Evolutionary conservation across 495 filamentous ascomycete species (phyloP).

Genomic region (Penicillium nucicola): DNA sequence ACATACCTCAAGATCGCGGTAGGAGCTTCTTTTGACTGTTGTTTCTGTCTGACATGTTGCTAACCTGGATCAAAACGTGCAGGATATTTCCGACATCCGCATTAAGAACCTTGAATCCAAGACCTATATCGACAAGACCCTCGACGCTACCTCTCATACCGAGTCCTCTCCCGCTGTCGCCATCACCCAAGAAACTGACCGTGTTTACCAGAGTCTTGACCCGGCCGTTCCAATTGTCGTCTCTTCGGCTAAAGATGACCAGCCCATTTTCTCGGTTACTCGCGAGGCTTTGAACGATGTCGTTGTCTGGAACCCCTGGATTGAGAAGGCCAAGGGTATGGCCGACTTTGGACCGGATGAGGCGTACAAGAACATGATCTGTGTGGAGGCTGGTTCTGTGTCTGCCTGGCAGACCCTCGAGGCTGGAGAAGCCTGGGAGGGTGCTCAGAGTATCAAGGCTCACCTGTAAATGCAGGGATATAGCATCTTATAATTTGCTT

Average conservation of each 20-base stretch:
- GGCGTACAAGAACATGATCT: conserved; percentile 88
- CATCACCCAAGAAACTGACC: conserved; percentile 77
- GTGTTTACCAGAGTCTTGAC: conserved; percentile 71
- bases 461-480: conserved; percentile 16
- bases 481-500: background rate
- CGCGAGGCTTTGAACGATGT: conserved; percentile 81
- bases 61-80: background rate
- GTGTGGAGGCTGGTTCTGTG: conserved; percentile 87
- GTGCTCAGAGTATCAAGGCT: conserved; percentile 69
- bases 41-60: background rate
- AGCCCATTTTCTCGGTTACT: conserved; percentile 63
- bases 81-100: conserved; percentile 72
- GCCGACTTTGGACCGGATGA: conserved; percentile 86
- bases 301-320: conserved; percentile 98
- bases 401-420: conserved; percentile 79
- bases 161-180: conserved; percentile 51
- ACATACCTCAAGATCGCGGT: conserved; percentile 83
- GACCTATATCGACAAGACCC: conserved; percentile 79
- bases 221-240: conserved; percentile 45
- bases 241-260: conserved; percentile 57
- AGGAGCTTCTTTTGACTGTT: conserved; percentile 23
- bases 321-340: conserved; percentile 74
- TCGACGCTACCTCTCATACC: conserved; percentile 52
- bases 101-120: conserved; percentile 71
- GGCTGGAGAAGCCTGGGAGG: conserved; percentile 83